These are phyloP conservation scores for Trichoderma sp. DNA, from an alignment of 2,329 filamentous ascomycete genomes.

Conservation along the genomic window DNA sequence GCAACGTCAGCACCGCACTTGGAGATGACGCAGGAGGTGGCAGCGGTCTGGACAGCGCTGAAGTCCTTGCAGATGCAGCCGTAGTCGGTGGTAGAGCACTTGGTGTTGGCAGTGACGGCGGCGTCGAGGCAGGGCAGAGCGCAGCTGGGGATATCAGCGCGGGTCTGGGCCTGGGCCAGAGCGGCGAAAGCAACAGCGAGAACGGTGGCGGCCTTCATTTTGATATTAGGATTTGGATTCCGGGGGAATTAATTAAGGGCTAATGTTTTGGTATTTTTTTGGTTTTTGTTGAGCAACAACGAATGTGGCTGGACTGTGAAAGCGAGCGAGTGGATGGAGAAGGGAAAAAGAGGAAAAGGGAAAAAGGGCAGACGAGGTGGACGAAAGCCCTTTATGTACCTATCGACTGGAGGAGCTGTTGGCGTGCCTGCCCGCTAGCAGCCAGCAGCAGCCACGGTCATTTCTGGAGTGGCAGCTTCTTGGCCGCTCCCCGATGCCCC, in stretches of 20 bases:
- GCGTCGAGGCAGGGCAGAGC: conserved; percentile 44
- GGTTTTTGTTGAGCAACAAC: conserved; percentile 36
- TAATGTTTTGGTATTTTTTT: conserved; percentile 25
- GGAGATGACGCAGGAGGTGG: conserved; percentile 43
- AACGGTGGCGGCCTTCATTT: conserved; percentile 46
- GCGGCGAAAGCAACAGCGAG: conserved; percentile 42
- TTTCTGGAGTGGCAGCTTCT: background rate
- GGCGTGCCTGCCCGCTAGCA: background rate
- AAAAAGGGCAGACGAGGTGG: conserved; percentile 21
- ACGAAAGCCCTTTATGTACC: conserved; percentile 41
- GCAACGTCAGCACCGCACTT: conserved; percentile 45
- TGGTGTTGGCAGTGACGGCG: conserved; percentile 39
- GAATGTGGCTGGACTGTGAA: conserved; percentile 37
- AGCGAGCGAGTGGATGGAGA: conserved; percentile 39
- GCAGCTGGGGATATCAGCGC: conserved; percentile 44
- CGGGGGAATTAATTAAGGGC: background rate
- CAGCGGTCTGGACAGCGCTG: conserved; percentile 38
- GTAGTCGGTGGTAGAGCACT: conserved; percentile 41
- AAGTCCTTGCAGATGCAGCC: conserved; percentile 44
- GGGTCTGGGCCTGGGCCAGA: conserved; percentile 42
- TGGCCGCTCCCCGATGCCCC: background rate
- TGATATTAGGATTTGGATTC: conserved; percentile 33
- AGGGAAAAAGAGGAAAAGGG: conserved; percentile 28
- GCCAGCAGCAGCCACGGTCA: background rate
- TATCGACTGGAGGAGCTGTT: background rate